phyloP scores from a whole-genome alignment of 331 rosid genomes.

The Arachis monticola region DNA sequence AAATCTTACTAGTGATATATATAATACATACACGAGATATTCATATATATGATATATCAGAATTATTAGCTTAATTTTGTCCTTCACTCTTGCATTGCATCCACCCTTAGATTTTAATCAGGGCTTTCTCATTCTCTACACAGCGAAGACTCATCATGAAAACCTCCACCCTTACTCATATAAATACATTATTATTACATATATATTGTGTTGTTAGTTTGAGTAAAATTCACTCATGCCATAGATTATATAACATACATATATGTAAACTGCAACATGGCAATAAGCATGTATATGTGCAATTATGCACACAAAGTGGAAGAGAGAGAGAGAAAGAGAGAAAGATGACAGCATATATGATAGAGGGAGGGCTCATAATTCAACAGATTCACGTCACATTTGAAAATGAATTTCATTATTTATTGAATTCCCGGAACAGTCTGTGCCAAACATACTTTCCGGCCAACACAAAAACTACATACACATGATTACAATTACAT shows the following conservation, averaged over 20 bases:
- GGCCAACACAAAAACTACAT: conserved; percentile 57
- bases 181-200: conserved; percentile 16
- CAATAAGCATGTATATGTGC: conserved; percentile 46
- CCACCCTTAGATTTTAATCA: conserved; percentile 1
- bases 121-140: conserved; percentile 10
- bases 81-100: neutral
- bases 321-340: conserved; percentile 23
- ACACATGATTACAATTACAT: conserved; percentile 29
- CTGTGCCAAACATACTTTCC: conserved; percentile 76
- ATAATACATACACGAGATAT: neutral
- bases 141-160: conserved; percentile 3
- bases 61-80: conserved; percentile 11
- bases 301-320: conserved; percentile 21
- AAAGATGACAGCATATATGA: neutral
- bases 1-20: neutral
- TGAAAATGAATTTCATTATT: conserved; percentile 13
- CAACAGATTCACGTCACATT: conserved; percentile 63
- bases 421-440: conserved; percentile 53
- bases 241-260: neutral
- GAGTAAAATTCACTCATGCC: conserved; percentile 35
- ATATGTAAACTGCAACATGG: conserved; percentile 36
- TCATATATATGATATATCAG: conserved; percentile 13
- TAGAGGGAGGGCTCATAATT: conserved; percentile 34
- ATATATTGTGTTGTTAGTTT: conserved; percentile 19
- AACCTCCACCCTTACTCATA: conserved; percentile 22